Conservation (phyloP, 2,329 filamentous ascomycete genomes). For the Fusarium chaquense region DNA sequence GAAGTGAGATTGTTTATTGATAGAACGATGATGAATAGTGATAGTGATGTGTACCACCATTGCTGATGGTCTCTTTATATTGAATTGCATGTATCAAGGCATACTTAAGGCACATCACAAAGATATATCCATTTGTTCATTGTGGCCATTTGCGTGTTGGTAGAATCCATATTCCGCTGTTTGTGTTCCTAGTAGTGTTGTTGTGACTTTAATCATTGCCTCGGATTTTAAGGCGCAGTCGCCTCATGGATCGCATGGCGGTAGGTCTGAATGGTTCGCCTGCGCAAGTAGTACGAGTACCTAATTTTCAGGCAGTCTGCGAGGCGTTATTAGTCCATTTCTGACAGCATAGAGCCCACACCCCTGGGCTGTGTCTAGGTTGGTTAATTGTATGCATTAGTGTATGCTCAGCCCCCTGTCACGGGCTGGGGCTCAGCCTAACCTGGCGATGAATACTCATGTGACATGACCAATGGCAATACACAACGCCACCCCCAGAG, state of each 20-base stretch:
- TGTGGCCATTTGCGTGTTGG: background rate
- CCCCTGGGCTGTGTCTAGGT: too few species aligned
- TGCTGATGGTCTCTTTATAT: background rate
- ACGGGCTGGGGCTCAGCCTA: too few species aligned
- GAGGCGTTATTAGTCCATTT: too few species aligned
- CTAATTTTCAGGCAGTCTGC: too few species aligned
- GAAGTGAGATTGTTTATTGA: background rate
- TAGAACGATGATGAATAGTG: background rate
- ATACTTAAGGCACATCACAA: background rate
- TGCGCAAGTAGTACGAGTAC: too few species aligned
- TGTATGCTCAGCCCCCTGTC: background rate
- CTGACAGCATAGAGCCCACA: too few species aligned
- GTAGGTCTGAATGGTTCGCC: background rate
- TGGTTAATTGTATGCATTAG: too few species aligned
- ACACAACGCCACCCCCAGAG: background rate
- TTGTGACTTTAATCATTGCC: too few species aligned
- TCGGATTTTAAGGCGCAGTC: too few species aligned
- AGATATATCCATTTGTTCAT: too few species aligned
- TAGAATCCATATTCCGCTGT: background rate
- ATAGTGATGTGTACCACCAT: background rate
- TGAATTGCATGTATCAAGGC: background rate
- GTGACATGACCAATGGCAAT: background rate
- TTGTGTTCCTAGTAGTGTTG: background rate
- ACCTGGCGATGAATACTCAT: background rate
- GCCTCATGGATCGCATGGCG: background rate